phyloP scores from a whole-genome alignment of 139 green algal genomes.

The Chlorella vulgaris region DNA sequence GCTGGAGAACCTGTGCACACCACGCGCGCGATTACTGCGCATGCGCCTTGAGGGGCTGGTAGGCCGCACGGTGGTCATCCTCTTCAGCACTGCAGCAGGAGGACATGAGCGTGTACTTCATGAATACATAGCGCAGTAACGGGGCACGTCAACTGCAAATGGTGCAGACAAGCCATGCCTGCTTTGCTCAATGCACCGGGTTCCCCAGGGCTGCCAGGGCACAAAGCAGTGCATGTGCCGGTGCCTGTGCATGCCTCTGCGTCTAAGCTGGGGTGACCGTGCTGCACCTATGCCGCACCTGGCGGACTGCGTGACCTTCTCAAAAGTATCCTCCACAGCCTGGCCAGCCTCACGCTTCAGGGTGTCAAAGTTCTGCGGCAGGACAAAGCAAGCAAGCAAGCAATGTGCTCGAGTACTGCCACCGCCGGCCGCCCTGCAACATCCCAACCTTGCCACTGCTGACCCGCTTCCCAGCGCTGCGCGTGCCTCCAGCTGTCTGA shows the following conservation, averaged over 20 bases:
- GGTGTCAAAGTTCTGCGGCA: not conserved
- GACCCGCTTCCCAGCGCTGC: too few species aligned
- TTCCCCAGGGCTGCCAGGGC: too few species aligned
- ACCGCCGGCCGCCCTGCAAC: not conserved
- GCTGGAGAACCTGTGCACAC: too few species aligned
- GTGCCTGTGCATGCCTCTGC: not conserved
- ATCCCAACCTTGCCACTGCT: not conserved
- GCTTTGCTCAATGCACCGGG: too few species aligned
- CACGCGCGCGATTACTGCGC: too few species aligned
- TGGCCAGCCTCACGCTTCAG: not conserved
- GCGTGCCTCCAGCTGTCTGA: too few species aligned
- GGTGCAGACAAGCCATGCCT: too few species aligned
- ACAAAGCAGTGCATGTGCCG: not conserved
- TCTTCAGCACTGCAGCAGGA: not conserved
- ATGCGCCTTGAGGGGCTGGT: conserved; percentile 35
- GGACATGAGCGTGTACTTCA: not conserved
- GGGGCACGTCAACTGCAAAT: not conserved
- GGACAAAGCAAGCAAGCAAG: not conserved
- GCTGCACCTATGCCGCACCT: not conserved
- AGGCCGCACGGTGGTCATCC: not conserved
- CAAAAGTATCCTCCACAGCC: not conserved
- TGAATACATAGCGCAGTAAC: not conserved
- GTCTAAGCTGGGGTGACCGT: not conserved
- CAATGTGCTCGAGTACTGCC: not conserved
- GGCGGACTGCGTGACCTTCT: conserved; percentile 24